Conservation (phyloP, 768 basidiomycete genomes). For the Phaffia tasmanica region DNA sequence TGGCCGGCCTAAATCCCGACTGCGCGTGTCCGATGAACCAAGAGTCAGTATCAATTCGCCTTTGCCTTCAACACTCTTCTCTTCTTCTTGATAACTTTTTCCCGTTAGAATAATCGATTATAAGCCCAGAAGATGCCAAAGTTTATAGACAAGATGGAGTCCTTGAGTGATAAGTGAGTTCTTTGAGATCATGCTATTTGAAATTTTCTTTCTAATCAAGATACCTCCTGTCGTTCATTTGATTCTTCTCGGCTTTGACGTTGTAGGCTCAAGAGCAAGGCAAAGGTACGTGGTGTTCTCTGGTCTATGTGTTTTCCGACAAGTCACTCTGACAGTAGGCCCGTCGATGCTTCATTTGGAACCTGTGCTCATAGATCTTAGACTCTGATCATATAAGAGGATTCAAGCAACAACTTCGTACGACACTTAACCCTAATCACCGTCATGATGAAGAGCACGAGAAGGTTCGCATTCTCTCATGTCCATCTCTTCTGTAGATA, state of each 20-base stretch:
- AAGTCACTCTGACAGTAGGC: too few relatives aligned
- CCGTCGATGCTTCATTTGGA: not conserved
- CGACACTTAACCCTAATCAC: constrained; percentile 27
- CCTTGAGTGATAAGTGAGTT: constrained; percentile 8
- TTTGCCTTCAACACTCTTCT: too few relatives aligned
- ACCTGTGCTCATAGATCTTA: constrained; percentile 6
- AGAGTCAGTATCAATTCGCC: too few relatives aligned
- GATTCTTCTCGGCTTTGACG: not conserved
- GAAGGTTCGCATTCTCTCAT: not conserved
- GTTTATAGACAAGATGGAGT: constrained; percentile 20
- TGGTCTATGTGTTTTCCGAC: not conserved
- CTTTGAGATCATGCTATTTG: not conserved
- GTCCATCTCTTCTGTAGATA: not conserved
- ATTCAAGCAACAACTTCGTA: constrained; percentile 7
- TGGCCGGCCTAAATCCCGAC: too few relatives aligned
- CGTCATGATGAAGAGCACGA: constrained; percentile 50
- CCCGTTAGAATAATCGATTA: too few relatives aligned
- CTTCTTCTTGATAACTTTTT: too few relatives aligned
- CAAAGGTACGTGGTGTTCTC: not conserved
- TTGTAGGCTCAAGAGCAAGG: constrained; percentile 12
- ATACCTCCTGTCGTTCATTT: not conserved
- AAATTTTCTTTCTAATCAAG: not conserved
- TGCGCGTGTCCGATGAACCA: too few relatives aligned
- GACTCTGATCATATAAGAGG: constrained; percentile 8
- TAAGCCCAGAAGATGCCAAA: not conserved